Base-by-base conservation (phyloP, 2,329 filamentous ascomycete species). In the Ascochyta koolunga region DNA sequence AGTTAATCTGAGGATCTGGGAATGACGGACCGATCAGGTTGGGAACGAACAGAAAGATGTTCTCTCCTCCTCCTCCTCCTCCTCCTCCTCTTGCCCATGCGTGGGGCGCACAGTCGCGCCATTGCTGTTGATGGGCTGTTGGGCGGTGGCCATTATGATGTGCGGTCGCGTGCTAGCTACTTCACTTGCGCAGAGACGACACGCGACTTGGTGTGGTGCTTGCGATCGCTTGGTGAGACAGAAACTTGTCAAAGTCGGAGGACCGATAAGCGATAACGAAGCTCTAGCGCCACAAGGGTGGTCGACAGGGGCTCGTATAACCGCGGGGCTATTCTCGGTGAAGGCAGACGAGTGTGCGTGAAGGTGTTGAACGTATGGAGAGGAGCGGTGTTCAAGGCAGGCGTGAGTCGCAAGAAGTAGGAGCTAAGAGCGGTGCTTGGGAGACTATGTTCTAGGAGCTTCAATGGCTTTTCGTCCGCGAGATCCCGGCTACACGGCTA, bases 21-120 rank as follows among this genome's bases (percentile, higher is more conserved):
- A 38, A 35, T 18, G 31, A 38, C 72, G 45, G 67, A 82, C 80
- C 80, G 56, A 82, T 82, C 58, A 82, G 56, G 64, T 82, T 82
- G 13, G 80, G 80, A 21, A 78, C 74, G 69, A 82, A 82, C 39
- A 82, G 70, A 68, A 82, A 82, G 67, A 82, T 82, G 71, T 82
- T 82, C 76, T n/a, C n/a, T 82, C 80, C 39, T 78, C 63, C n/a
- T 73, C 66, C 49, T 72, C 65, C 33, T 59, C n/a, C n/a, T 82
- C 80, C 39, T 78, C 63, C n/a, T 73, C 66, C 49, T 72, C 65
- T 35, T 59, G 49, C 36, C 58, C 46, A 33, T 52, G 53, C 27
- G 61, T 37, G 16, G 67, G 59, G 50, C 58, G 55, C 13, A 62
- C 59, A 37, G 69, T 63, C 18, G 60, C 60, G 56, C 71, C 73